These are phyloP conservation scores for Arthrinium phaeospermum DNA, from an alignment of 2,329 filamentous ascomycete species.

Conservation along the genomic window DNA sequence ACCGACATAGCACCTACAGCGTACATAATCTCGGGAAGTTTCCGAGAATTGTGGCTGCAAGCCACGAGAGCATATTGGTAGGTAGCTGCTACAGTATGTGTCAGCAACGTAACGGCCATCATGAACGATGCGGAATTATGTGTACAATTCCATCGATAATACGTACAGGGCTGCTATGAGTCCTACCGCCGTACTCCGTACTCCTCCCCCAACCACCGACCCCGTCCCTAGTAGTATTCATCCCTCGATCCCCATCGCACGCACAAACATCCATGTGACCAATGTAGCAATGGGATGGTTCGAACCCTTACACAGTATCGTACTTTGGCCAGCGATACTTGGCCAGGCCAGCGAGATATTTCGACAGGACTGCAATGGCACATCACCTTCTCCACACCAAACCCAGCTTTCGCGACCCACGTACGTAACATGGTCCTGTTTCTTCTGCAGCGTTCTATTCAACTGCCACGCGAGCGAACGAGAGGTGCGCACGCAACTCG, in stretches of 20 bases:
- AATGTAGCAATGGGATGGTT: conserved; percentile 10
- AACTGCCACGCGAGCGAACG: conserved; percentile 16
- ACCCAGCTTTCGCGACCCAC: conserved; percentile 6
- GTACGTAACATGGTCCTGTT: conserved; percentile 16
- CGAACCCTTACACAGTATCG: conserved; percentile 14
- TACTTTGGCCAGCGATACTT: neutral
- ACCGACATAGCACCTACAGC: neutral
- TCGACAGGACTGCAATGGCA: conserved; percentile 13
- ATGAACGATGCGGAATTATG: conserved; percentile 10
- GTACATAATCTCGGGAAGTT: conserved; percentile 13
- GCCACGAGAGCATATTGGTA: neutral
- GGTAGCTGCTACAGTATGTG: neutral
- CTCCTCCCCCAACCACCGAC: conserved; percentile 16
- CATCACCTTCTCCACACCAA: conserved; percentile 7
- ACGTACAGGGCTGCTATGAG: conserved; percentile 7
- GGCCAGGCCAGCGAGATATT: neutral
- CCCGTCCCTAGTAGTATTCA: conserved; percentile 14
- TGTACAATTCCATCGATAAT: conserved; percentile 14
- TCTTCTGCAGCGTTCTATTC: conserved; percentile 9
- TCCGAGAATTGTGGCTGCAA: conserved; percentile 11
- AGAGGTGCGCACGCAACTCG: conserved; percentile 11
- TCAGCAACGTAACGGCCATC: conserved; percentile 3
- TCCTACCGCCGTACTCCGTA: neutral
- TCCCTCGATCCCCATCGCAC: conserved; percentile 15
- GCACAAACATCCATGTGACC: conserved; percentile 17